phyloP scores from a whole-genome alignment of 805 yeast genomes.

The Metschnikowia borealis region DNA sequence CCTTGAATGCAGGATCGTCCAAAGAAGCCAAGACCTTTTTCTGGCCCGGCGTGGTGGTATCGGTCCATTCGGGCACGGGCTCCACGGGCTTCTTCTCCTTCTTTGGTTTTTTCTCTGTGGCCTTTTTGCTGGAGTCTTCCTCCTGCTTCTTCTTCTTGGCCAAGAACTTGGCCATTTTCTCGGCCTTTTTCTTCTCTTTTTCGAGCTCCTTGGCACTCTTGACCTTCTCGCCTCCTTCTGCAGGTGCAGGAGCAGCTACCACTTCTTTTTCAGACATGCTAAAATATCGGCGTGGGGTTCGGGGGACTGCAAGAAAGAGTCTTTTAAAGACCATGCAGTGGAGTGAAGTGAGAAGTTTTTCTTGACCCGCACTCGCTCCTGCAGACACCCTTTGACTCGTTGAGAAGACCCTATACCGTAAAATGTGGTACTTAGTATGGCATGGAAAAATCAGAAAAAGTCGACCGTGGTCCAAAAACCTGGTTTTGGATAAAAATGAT shows the following conservation, averaged over 20 bases:
- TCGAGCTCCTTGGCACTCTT: conserved; percentile 73
- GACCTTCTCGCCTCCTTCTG: conserved; percentile 31
- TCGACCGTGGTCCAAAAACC: too few relatives aligned
- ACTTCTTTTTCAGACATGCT: conserved; percentile 15
- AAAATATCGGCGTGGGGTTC: conserved; percentile 5
- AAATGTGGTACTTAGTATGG: too few relatives aligned
- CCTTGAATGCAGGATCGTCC: conserved; percentile 90
- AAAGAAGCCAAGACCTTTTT: conserved; percentile 83
- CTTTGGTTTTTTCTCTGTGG: conserved; percentile 56
- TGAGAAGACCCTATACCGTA: too few relatives aligned
- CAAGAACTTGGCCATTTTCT: conserved; percentile 78
- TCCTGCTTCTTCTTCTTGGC: conserved; percentile 68
- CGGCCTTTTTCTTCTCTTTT: conserved; percentile 84
- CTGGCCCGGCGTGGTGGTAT: conserved; percentile 81
- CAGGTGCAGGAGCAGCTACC: not conserved
- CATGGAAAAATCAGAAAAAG: too few relatives aligned
- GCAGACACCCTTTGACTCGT: not conserved
- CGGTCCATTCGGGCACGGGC: conserved; percentile 80
- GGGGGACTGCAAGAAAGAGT: conserved; percentile 9
- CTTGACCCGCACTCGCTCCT: conserved; percentile 1
- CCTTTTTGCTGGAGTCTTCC: conserved; percentile 39
- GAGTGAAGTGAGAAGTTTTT: conserved; percentile 1
- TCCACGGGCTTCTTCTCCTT: conserved; percentile 65
- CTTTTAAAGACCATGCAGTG: conserved; percentile 16
- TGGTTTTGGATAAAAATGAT: too few relatives aligned